phyloP scores from a whole-genome alignment of 352 stramenopile genomes.

The Phytophthora megakarya region DNA sequence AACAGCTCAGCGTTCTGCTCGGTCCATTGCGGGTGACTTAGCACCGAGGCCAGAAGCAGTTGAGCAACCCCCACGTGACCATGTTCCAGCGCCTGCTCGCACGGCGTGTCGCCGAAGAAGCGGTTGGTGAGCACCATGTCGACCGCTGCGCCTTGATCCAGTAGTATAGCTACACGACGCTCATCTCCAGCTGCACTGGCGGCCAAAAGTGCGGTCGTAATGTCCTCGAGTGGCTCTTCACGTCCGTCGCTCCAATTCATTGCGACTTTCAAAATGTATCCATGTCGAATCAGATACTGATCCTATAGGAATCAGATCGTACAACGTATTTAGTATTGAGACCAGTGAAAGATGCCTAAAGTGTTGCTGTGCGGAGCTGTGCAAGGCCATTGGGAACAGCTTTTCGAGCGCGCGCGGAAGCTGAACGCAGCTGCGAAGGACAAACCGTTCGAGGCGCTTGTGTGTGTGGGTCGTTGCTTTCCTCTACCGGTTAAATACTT shows the following conservation, averaged over 20 bases:
- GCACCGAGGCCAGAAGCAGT: constrained; percentile 24
- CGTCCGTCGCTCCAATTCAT: constrained; percentile 26
- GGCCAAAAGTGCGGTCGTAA: constrained; percentile 19
- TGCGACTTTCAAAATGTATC: constrained; percentile 24
- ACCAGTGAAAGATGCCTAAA: constrained; percentile 59
- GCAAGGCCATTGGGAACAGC: constrained; percentile 57
- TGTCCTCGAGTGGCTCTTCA: constrained; percentile 25
- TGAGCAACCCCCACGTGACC: constrained; percentile 32
- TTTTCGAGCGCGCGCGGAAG: constrained; percentile 76
- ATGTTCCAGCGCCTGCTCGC: constrained; percentile 42
- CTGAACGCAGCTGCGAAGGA: constrained; percentile 62
- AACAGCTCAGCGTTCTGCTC: constrained; percentile 35
- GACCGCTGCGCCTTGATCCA: constrained; percentile 16
- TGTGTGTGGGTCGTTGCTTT: constrained; percentile 64
- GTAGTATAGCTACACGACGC: constrained; percentile 6
- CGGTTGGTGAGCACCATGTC: constrained; percentile 21
- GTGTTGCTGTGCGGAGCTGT: constrained; percentile 77
- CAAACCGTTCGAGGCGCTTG: constrained; percentile 61
- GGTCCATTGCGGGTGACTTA: constrained; percentile 3
- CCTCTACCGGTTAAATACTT: constrained; percentile 61
- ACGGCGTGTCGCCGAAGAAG: constrained; percentile 43
- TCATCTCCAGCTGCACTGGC: constrained; percentile 31
- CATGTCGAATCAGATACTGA: background rate
- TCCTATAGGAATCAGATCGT: background rate
- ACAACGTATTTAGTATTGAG: background rate